These are phyloP conservation scores for Diaporthe batatas DNA, from an alignment of 2,329 filamentous ascomycete genomes.

Conservation along the genomic window DNA sequence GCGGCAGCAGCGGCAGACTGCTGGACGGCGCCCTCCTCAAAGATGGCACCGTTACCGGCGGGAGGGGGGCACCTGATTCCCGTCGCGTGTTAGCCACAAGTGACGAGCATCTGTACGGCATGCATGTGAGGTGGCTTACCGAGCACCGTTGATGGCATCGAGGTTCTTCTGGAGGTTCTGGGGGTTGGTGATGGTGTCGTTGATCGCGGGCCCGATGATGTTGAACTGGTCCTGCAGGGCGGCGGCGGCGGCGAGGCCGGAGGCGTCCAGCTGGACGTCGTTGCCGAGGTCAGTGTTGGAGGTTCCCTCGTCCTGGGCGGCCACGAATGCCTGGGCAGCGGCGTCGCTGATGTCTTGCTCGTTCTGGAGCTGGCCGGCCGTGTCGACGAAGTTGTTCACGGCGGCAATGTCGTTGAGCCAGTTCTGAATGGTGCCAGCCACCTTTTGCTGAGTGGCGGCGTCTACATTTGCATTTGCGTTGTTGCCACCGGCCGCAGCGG, in stretches of 20 bases:
- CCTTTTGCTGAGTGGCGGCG: conserved; percentile 9
- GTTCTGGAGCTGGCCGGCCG: conserved; percentile 18
- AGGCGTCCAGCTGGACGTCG: conserved; percentile 30
- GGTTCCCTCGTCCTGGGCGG: conserved; percentile 36
- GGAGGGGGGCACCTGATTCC: conserved; percentile 30
- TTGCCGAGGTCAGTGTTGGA: conserved; percentile 22
- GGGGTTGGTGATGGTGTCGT: conserved; percentile 35
- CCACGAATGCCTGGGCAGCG: conserved; percentile 27
- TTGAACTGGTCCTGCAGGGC: conserved; percentile 32
- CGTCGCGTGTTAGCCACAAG: neutral
- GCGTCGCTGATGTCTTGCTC: conserved; percentile 33
- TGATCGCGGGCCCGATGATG: conserved; percentile 37
- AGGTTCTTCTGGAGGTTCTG: conserved; percentile 37
- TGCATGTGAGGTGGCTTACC: conserved; percentile 7
- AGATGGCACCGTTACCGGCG: conserved; percentile 31
- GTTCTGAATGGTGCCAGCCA: conserved; percentile 20
- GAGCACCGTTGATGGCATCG: conserved; percentile 38
- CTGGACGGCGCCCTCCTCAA: conserved; percentile 38
- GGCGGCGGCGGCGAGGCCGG: neutral
- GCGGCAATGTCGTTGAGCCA: conserved; percentile 33
- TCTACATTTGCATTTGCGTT: conserved; percentile 10
- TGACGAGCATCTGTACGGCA: neutral
- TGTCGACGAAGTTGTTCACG: conserved; percentile 36
- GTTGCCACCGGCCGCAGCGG: neutral
- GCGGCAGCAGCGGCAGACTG: conserved; percentile 29